phyloP scores from a whole-genome alignment of 2,329 filamentous ascomycete genomes.

The Trichocomaceae sp. region DNA sequence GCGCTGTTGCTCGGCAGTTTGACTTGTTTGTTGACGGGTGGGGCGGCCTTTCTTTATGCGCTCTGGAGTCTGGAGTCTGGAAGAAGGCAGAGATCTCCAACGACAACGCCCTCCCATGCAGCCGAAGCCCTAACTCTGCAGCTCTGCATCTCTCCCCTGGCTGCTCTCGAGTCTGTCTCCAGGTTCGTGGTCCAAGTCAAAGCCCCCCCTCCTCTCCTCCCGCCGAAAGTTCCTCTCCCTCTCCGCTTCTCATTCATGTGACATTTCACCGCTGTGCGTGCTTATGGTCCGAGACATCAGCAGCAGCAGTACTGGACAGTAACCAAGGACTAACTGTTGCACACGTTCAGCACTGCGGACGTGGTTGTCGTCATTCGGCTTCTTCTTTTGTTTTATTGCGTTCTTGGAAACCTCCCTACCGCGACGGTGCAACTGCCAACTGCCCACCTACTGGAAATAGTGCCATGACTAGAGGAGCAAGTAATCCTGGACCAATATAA shows the following conservation, averaged over 20 bases:
- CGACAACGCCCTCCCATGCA: not conserved
- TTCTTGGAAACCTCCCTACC: not conserved
- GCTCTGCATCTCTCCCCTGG: too few relatives aligned
- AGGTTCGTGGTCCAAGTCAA: not conserved
- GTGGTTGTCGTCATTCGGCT: not conserved
- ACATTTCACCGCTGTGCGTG: constrained; percentile 8
- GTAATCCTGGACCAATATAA: constrained; percentile 14
- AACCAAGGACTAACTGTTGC: not conserved
- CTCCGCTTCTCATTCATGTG: constrained; percentile 3
- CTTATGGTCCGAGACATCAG: not conserved
- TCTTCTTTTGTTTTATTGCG: not conserved
- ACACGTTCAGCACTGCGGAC: not conserved
- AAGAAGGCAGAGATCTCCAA: too few relatives aligned
- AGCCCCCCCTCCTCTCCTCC: not conserved
- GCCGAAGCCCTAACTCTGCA: too few relatives aligned
- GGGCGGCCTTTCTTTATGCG: not conserved
- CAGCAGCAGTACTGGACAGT: not conserved
- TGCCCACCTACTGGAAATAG: not conserved
- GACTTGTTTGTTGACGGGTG: constrained; percentile 12
- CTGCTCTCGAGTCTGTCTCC: not conserved
- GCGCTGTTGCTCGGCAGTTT: constrained; percentile 9
- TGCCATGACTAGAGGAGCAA: constrained; percentile 13
- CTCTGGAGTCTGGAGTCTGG: too few relatives aligned
- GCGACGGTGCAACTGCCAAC: not conserved
- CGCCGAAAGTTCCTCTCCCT: not conserved